Percentiles rank a stretch among this genome's conserved stretches.
phyloP scores from a whole-genome alignment of 208 protist genomes.

The Leishmania turanica region DNA sequence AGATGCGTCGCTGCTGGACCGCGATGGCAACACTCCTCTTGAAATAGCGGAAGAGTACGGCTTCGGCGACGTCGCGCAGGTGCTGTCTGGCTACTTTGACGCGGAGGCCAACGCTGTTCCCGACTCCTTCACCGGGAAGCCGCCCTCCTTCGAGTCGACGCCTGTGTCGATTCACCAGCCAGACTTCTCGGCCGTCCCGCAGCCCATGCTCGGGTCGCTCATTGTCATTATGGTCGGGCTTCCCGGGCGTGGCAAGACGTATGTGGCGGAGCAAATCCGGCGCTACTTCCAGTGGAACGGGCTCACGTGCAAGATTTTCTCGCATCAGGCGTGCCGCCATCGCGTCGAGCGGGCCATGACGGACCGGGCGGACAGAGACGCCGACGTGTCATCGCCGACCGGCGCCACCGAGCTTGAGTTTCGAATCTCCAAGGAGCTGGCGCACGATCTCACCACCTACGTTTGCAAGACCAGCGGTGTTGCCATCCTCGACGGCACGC shows the following conservation, averaged over 20 bases:
- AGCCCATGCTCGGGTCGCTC: constrained; percentile 85
- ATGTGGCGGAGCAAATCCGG: constrained; percentile 87
- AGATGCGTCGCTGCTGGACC: constrained; percentile 48
- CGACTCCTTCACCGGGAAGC: constrained; percentile 28
- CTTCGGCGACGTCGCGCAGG: constrained; percentile 50
- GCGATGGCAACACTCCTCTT: constrained; percentile 64
- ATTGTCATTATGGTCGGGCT: constrained; percentile 93
- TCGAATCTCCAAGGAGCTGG: constrained; percentile 44
- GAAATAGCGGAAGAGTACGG: constrained; percentile 70
- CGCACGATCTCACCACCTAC: constrained; percentile 71
- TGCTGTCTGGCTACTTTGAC: constrained; percentile 35
- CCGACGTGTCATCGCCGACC: constrained; percentile 16
- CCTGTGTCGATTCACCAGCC: constrained; percentile 41
- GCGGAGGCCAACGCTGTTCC: constrained; percentile 21
- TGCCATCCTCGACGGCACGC: constrained; percentile 77
- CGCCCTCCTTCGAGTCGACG: constrained; percentile 33
- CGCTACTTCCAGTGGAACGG: constrained; percentile 93
- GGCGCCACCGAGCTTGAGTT: constrained; percentile 45
- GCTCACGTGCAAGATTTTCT: constrained; percentile 78
- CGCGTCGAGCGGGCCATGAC: constrained; percentile 31
- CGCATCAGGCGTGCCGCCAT: constrained; percentile 53
- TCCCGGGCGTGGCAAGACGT: constrained; percentile 89
- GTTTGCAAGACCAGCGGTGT: constrained; percentile 64
- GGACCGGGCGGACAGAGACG: constrained; percentile 1
- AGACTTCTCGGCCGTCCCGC: constrained; percentile 78